Evolutionary conservation across 176 grass and related monocot species (phyloP).

Genomic region (Avena atlantica): DNA sequence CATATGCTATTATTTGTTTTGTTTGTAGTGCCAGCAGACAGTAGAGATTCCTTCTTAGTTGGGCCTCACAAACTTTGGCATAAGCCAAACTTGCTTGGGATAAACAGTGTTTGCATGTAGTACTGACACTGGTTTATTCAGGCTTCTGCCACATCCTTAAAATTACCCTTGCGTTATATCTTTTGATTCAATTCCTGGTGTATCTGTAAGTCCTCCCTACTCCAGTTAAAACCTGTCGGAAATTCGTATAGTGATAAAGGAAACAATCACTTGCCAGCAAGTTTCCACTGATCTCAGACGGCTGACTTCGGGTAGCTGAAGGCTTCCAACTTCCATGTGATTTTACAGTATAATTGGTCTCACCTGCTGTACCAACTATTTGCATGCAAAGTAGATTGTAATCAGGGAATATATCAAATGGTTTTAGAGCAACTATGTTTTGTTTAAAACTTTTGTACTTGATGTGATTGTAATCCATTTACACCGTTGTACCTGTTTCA

Average conservation of each 20-base stretch:
- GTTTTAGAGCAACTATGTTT: constrained; percentile 26
- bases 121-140: constrained; percentile 19
- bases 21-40: constrained; percentile 46
- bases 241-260: constrained; percentile 26
- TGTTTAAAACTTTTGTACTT: constrained; percentile 5
- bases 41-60: constrained; percentile 34
- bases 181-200: neutral
- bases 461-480: constrained; percentile 8
- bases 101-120: constrained; percentile 37
- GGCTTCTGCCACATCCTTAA: constrained; percentile 1
- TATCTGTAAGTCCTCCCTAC: constrained; percentile 18
- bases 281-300: constrained; percentile 32
- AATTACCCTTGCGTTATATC: neutral
- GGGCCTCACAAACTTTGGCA: constrained; percentile 12
- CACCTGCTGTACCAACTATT: constrained; percentile 43
- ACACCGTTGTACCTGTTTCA: neutral
- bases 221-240: constrained; percentile 17
- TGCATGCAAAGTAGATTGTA: constrained; percentile 43
- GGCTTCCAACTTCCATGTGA: constrained; percentile 38
- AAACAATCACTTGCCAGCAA: constrained; percentile 34
- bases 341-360: constrained; percentile 33
- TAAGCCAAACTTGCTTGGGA: constrained; percentile 37
- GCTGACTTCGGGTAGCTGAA: constrained; percentile 25
- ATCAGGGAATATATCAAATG: constrained; percentile 27
- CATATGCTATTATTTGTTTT: constrained; percentile 29